These are phyloP conservation scores for Cordyceps sp. DNA, from an alignment of 2,329 filamentous ascomycete species.

Conservation along the genomic window DNA sequence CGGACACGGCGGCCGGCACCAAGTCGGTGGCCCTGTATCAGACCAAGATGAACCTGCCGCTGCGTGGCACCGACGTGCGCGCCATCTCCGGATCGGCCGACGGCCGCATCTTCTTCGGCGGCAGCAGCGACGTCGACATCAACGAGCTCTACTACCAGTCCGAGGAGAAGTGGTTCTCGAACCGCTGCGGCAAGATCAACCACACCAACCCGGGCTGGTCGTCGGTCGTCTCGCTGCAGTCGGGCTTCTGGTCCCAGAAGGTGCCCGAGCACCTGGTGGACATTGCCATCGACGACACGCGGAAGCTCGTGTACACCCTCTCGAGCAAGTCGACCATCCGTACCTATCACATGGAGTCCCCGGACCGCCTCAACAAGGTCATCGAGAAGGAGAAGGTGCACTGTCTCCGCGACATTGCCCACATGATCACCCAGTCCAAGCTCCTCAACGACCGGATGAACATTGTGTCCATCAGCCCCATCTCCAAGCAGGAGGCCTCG, in stretches of 20 bases:
- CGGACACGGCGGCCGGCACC: slow-evolving; percentile 48
- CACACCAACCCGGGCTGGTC: slow-evolving; percentile 64
- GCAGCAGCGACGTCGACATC: slow-evolving; percentile 66
- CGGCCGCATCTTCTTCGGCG: slow-evolving; percentile 88
- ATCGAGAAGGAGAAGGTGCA: slow-evolving; percentile 48
- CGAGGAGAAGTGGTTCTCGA: slow-evolving; percentile 93
- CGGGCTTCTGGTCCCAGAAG: slow-evolving; percentile 32
- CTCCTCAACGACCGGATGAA: slow-evolving; percentile 52
- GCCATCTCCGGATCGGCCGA: slow-evolving; percentile 67
- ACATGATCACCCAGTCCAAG: slow-evolving; percentile 63
- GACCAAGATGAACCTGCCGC: slow-evolving; percentile 67
- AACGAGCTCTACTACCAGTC: slow-evolving; percentile 94
- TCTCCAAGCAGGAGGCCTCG: slow-evolving; percentile 61
- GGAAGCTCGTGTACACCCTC: slow-evolving; percentile 79
- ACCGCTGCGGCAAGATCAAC: slow-evolving; percentile 73
- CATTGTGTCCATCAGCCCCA: slow-evolving; percentile 75
- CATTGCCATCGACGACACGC: slow-evolving; percentile 76
- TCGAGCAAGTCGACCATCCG: slow-evolving; percentile 79
- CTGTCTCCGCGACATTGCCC: slow-evolving; percentile 58
- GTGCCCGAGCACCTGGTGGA: slow-evolving; percentile 51
- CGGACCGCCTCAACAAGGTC: slow-evolving; percentile 42
- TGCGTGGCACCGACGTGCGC: slow-evolving; percentile 61
- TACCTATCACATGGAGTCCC: slow-evolving; percentile 69
- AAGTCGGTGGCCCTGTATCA: slow-evolving; percentile 68
- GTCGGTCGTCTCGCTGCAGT: slow-evolving; percentile 38